phyloP scores from a whole-genome alignment of 345 rosid species.

The Eucalyptus grandis region DNA sequence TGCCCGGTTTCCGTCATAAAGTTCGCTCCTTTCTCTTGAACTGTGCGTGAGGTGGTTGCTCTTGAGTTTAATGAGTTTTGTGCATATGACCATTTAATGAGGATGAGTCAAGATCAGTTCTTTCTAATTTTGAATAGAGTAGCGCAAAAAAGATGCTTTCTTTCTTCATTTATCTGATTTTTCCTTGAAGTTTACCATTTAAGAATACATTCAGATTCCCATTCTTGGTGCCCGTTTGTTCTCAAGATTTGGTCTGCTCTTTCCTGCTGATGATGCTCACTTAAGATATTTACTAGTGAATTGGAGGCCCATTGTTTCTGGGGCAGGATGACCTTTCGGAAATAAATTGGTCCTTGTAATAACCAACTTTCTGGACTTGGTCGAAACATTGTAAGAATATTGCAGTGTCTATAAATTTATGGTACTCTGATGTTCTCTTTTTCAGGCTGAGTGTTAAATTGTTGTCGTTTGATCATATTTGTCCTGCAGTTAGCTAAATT shows the following conservation, averaged over 20 bases:
- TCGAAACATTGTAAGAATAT: no score
- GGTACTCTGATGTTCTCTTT: background rate
- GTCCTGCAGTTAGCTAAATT: background rate
- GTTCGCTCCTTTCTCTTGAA: background rate
- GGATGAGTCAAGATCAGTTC: background rate
- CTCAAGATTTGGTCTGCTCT: background rate
- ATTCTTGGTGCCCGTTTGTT: background rate
- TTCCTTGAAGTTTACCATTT: background rate
- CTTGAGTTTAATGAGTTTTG: background rate
- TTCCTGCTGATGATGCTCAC: background rate
- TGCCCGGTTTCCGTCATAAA: background rate
- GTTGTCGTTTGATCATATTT: background rate
- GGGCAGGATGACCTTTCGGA: background rate
- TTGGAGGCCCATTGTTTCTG: background rate
- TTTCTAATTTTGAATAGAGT: background rate
- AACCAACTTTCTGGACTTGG: no score
- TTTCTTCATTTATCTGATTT: background rate
- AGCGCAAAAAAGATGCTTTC: background rate
- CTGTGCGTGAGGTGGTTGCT: background rate
- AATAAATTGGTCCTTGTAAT: background rate
- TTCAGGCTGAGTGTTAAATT: background rate
- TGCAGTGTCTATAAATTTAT: no score
- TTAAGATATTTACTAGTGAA: background rate
- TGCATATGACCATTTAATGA: background rate
- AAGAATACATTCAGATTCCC: background rate